Evolutionary conservation across 805 yeast genomes (phyloP).

Genomic region (Candida verbasci): DNA sequence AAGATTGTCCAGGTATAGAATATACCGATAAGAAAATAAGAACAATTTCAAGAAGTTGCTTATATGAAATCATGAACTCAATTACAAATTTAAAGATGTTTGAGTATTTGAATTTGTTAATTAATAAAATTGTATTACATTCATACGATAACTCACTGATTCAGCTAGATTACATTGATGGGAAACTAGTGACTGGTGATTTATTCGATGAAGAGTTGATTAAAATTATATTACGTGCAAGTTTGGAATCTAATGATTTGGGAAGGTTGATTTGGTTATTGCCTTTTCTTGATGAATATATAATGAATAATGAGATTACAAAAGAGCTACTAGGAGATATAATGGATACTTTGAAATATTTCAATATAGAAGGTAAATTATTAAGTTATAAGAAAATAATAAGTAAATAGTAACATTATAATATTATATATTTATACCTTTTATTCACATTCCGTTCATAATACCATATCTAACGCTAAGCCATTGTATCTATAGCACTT

Average conservation of each 20-base stretch:
- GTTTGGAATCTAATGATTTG: conserved; percentile 22
- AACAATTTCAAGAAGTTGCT: conserved; percentile 13
- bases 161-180: conserved; percentile 4
- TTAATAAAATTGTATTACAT: conserved; percentile 28
- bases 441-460: neutral
- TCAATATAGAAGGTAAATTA: conserved; percentile 6
- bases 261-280: conserved; percentile 33
- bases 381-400: conserved; percentile 2
- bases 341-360: conserved; percentile 1
- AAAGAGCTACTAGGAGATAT: neutral
- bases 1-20: conserved; percentile 9
- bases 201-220: conserved; percentile 20
- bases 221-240: conserved; percentile 18
- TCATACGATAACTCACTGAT: conserved; percentile 12
- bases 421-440: neutral
- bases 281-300: conserved; percentile 27
- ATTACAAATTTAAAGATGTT: conserved; percentile 23
- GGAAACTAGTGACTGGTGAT: conserved; percentile 6
- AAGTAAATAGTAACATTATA: neutral
- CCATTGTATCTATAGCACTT: too few species aligned
- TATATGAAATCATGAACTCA: conserved; percentile 24
- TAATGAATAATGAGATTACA: conserved; percentile 3
- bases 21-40: conserved; percentile 13
- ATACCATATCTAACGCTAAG: too few species aligned
- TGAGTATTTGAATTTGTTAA: conserved; percentile 28